phyloP scores from a whole-genome alignment of 306 rosid species.

The Alnus glutinosa region DNA sequence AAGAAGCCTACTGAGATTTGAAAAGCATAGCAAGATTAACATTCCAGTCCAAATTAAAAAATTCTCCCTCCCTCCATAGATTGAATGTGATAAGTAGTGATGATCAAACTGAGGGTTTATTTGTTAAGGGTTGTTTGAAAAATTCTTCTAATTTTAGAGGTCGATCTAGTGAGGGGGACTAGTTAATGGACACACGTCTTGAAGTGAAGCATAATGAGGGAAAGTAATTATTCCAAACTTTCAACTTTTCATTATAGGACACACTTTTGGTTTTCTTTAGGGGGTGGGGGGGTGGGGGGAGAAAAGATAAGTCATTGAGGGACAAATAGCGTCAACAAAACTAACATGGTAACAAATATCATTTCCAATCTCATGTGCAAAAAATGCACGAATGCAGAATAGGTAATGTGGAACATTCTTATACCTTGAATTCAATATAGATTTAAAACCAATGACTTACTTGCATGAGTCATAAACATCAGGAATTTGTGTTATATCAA shows the following conservation, averaged over 20 bases:
- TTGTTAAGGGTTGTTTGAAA: too few relatives aligned
- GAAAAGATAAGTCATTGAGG: neutral
- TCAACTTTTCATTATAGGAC: too few relatives aligned
- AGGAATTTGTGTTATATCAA: slow-evolving; percentile 90
- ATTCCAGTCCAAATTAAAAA: too few relatives aligned
- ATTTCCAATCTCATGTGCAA: neutral
- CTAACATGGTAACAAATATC: neutral
- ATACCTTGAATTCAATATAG: neutral
- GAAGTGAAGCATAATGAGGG: neutral
- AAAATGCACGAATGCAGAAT: neutral
- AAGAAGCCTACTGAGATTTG: too few relatives aligned
- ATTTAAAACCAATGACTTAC: slow-evolving; percentile 51
- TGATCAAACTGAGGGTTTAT: too few relatives aligned
- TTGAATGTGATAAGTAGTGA: too few relatives aligned
- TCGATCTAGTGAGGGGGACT: too few relatives aligned
- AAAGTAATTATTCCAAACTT: neutral
- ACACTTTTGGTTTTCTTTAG: too few relatives aligned
- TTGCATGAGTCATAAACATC: slow-evolving; percentile 99
- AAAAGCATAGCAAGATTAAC: too few relatives aligned
- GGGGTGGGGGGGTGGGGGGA: too few relatives aligned
- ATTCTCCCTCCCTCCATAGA: too few relatives aligned
- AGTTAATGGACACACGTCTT: neutral
- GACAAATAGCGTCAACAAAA: neutral
- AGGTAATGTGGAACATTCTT: neutral
- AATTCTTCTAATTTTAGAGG: too few relatives aligned